phyloP scores from a whole-genome alignment of 129 eudicot genomes.

The Saposhnikovia divaricata region DNA sequence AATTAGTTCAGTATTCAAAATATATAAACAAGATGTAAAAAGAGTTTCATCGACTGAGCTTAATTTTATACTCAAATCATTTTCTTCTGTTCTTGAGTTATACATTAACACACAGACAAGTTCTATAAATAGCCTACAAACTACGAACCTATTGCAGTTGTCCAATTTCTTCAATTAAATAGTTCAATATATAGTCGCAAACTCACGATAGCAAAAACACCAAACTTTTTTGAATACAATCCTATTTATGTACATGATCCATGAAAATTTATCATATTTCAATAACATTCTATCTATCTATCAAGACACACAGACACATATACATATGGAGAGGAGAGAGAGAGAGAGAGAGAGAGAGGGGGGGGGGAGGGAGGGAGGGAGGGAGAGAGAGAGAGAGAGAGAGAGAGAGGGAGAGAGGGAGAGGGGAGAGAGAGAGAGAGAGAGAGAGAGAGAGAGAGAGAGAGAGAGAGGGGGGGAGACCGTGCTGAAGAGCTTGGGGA shows the following conservation, averaged over 20 bases:
- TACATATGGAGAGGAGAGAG: background rate
- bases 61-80: background rate
- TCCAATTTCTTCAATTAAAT: background rate
- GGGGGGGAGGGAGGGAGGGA: too few relatives aligned
- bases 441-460: background rate
- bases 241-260: background rate
- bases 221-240: too few relatives aligned
- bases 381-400: background rate
- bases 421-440: background rate
- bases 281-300: background rate
- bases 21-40: background rate
- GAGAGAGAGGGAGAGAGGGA: background rate
- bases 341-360: background rate
- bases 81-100: background rate
- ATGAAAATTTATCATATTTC: background rate
- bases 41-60: background rate
- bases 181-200: background rate
- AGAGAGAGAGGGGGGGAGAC: slow-evolving; percentile 26
- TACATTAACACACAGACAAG: background rate
- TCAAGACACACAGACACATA: background rate
- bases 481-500: slow-evolving; percentile 90
- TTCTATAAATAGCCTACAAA: too few relatives aligned
- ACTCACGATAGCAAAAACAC: too few relatives aligned
- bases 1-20: background rate
- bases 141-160: too few relatives aligned